Evolutionary conservation across 1,284 basidiomycete genomes (phyloP).

Genomic region (Cutaneotrichosporon spelunceum): DNA sequence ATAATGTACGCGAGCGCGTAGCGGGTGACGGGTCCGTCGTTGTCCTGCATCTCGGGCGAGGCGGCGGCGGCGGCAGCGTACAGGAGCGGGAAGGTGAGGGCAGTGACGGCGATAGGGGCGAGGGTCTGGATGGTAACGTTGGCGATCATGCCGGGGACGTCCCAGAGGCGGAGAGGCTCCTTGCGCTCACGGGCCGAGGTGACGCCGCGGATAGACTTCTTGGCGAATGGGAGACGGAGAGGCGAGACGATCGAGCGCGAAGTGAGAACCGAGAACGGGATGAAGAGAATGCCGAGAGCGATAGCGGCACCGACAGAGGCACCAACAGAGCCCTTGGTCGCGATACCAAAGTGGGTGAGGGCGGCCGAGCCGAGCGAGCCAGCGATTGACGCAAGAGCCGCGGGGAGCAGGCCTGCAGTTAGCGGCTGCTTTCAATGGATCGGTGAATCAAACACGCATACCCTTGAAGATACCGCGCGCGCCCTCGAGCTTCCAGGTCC

Average conservation of each 20-base stretch:
- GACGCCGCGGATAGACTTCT: not conserved
- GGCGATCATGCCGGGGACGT: not conserved
- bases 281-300: not conserved
- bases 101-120: not conserved
- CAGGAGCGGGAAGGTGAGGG: not conserved
- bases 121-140: not conserved
- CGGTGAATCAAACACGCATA: constrained; percentile 52
- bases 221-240: not conserved
- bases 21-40: not conserved
- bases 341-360: too few relatives aligned
- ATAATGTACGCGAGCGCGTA: not conserved
- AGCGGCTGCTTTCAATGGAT: not conserved
- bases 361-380: not conserved
- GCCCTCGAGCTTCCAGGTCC: constrained; percentile 76
- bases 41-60: not conserved
- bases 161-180: not conserved
- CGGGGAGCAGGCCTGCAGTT: not conserved
- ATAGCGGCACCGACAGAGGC: not conserved
- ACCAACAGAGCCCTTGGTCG: too few relatives aligned
- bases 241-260: not conserved
- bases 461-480: constrained; percentile 79
- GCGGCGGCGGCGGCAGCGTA: not conserved
- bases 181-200: not conserved
- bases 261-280: not conserved
- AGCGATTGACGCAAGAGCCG: not conserved